Evolutionary conservation across 1,284 basidiomycete genomes (phyloP).

Genomic region (Xerocomus subilludens): DNA sequence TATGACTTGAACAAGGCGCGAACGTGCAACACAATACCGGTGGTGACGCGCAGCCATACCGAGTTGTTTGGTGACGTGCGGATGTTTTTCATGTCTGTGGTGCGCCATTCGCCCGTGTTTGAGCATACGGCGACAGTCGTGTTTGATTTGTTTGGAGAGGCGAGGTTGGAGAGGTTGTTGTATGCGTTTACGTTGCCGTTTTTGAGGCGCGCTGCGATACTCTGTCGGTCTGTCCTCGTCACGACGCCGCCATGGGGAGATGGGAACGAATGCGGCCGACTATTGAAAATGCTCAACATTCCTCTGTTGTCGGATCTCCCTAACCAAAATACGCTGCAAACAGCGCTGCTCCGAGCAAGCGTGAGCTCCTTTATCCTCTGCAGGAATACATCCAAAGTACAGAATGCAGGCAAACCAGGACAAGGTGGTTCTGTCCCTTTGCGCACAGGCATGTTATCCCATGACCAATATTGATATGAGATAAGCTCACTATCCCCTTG

Average conservation of each 20-base stretch:
- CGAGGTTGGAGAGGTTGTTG: slow-evolving; percentile 85
- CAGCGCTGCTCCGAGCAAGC: slow-evolving; percentile 70
- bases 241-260: slow-evolving; percentile 55
- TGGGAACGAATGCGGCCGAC: slow-evolving; percentile 79
- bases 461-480: no score
- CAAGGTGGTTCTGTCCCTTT: slow-evolving; percentile 73
- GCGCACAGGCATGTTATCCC: no score
- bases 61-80: slow-evolving; percentile 80
- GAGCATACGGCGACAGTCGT: slow-evolving; percentile 82
- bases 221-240: slow-evolving; percentile 82
- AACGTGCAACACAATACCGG: slow-evolving; percentile 60
- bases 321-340: slow-evolving; percentile 83
- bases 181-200: slow-evolving; percentile 94
- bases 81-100: slow-evolving; percentile 88
- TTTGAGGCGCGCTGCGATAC: slow-evolving; percentile 89
- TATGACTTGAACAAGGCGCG: slow-evolving; percentile 79
- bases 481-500: no score
- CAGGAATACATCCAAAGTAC: slow-evolving; percentile 75
- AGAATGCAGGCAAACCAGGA: slow-evolving; percentile 80
- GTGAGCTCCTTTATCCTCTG: slow-evolving; percentile 71
- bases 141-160: slow-evolving; percentile 81
- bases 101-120: slow-evolving; percentile 80
- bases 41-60: slow-evolving; percentile 63
- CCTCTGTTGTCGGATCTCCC: slow-evolving; percentile 82
- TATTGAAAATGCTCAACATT: slow-evolving; percentile 81